A percentile compares a stretch with the other conserved stretches of the same genome.
phyloP scores from a whole-genome alignment of 2,329 filamentous ascomycete species.

The Ophiosphaerella korrae region DNA sequence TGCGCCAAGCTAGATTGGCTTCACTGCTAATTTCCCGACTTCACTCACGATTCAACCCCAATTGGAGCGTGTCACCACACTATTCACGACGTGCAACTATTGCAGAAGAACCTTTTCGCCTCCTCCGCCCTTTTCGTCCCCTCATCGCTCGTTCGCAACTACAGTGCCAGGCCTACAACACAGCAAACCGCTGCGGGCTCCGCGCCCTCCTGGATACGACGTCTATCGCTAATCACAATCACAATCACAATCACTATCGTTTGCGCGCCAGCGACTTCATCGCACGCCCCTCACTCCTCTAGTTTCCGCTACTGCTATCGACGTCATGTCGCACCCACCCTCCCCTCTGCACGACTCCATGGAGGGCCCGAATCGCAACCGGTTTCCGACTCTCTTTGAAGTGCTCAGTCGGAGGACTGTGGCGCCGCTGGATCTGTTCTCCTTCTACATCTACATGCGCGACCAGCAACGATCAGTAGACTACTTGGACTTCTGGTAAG shows the following conservation, averaged over 20 bases:
- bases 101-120: constrained; percentile 7
- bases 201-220: constrained; percentile 20
- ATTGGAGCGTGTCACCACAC: constrained; percentile 30
- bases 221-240: constrained; percentile 29
- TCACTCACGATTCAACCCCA: constrained; percentile 26
- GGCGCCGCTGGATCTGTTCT: constrained; percentile 94
- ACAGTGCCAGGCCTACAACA: constrained; percentile 6
- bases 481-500: constrained; percentile 96
- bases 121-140: constrained; percentile 9
- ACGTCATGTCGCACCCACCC: constrained; percentile 33
- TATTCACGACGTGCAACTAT: constrained; percentile 13
- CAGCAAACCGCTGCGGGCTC: constrained; percentile 24
- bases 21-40: constrained; percentile 42
- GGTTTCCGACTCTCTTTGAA: constrained; percentile 93
- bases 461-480: constrained; percentile 98
- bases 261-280: constrained; percentile 18
- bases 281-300: constrained; percentile 22
- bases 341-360: constrained; percentile 1
- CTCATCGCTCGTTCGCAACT: constrained; percentile 24
- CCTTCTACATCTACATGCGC: constrained; percentile 99
- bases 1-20: constrained; percentile 41
- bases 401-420: constrained; percentile 93
- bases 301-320: constrained; percentile 1
- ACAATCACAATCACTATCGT: constrained; percentile 15
- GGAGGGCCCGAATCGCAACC: constrained; percentile 64